phyloP scores from a whole-genome alignment of 805 yeast species.

The Pichia nanzhaoensis region DNA sequence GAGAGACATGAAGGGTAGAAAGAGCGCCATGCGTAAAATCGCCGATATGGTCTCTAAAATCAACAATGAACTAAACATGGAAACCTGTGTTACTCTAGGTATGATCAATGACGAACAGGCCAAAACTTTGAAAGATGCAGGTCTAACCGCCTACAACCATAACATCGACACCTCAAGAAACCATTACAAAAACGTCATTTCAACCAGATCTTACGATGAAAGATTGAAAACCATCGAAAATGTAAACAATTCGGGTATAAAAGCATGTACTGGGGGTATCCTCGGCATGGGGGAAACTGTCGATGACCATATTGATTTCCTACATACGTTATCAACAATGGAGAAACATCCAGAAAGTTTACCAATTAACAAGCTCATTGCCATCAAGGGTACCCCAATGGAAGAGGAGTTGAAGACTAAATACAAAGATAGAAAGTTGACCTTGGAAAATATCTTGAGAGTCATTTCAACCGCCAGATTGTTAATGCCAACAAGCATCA shows the following conservation, averaged over 20 bases:
- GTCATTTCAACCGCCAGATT: conserved; percentile 73
- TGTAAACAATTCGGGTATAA: conserved; percentile 53
- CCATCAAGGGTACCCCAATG: conserved; percentile 74
- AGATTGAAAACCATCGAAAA: conserved; percentile 58
- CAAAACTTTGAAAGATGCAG: conserved; percentile 51
- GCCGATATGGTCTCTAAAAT: conserved; percentile 59
- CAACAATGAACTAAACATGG: conserved; percentile 56
- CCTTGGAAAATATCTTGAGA: conserved; percentile 56
- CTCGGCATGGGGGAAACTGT: conserved; percentile 71
- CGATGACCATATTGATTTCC: conserved; percentile 63
- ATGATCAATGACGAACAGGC: conserved; percentile 70
- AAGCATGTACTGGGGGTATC: conserved; percentile 75
- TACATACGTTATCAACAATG: conserved; percentile 62
- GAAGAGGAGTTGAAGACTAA: conserved; percentile 40
- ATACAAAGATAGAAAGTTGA: conserved; percentile 37
- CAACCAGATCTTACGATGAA: conserved; percentile 67
- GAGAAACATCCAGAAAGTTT: conserved; percentile 71
- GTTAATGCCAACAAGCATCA: conserved; percentile 64
- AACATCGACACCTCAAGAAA: conserved; percentile 76
- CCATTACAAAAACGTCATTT: conserved; percentile 64
- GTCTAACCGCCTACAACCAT: conserved; percentile 77
- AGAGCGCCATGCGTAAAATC: conserved; percentile 55
- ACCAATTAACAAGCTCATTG: conserved; percentile 75
- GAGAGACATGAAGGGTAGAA: conserved; percentile 79
- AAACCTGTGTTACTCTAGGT: conserved; percentile 75